Conservation (phyloP, 192 early-diverging fungal species). For the Coemansia sp. region DNA sequence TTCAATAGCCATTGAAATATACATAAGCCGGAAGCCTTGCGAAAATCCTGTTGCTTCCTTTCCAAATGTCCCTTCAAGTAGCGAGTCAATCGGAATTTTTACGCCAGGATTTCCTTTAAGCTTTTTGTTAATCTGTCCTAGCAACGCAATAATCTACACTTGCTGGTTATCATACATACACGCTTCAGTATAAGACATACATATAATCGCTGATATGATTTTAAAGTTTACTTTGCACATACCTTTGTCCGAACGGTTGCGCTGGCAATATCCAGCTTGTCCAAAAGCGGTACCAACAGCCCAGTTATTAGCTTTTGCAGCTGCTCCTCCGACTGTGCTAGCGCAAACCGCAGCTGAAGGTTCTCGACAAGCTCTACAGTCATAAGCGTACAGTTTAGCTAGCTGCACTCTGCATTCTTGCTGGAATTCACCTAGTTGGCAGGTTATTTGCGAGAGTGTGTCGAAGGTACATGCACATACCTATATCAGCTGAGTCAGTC, state of each 20-base stretch:
- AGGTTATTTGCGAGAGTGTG: neutral
- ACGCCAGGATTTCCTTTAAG: slow-evolving; percentile 63
- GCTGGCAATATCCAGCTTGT: slow-evolving; percentile 59
- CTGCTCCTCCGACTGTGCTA: slow-evolving; percentile 58
- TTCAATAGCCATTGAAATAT: slow-evolving; percentile 75
- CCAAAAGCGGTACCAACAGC: slow-evolving; percentile 61
- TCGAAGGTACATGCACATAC: neutral
- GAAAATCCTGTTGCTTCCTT: slow-evolving; percentile 56
- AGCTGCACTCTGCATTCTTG: no score
- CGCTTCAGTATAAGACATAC: neutral
- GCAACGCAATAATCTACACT: slow-evolving; percentile 68
- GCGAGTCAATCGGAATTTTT: slow-evolving; percentile 58
- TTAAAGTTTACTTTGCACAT: neutral
- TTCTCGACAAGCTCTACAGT: slow-evolving; percentile 61
- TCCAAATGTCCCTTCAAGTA: slow-evolving; percentile 62
- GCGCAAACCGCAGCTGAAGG: slow-evolving; percentile 65
- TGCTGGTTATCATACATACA: neutral
- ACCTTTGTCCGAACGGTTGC: slow-evolving; percentile 57
- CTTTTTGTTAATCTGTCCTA: slow-evolving; percentile 84
- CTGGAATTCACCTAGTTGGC: neutral
- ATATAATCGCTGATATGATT: neutral
- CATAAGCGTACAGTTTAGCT: neutral
- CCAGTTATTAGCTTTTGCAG: slow-evolving; percentile 54
- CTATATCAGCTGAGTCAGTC: slow-evolving; percentile 30
- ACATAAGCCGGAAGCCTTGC: slow-evolving; percentile 81